Conservation (phyloP, 2,329 filamentous ascomycete genomes). For the Parafenestella ontariensis region DNA sequence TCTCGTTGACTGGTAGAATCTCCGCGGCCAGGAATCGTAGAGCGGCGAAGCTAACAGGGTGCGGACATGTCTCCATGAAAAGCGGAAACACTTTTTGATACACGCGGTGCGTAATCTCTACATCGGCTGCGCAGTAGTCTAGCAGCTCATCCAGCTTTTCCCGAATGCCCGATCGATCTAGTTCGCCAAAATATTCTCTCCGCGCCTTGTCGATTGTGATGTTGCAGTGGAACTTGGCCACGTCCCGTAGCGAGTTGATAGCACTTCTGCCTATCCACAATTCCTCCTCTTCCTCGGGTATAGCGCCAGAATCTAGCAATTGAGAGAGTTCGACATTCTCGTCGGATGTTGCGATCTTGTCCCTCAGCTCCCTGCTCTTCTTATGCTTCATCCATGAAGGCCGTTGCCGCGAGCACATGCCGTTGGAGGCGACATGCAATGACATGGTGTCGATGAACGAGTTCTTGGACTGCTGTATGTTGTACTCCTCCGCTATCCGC, state of each 20-base stretch:
- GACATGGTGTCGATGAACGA: conserved; percentile 98
- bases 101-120: conserved; percentile 90
- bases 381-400: conserved; percentile 98
- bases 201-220: conserved; percentile 89
- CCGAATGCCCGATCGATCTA: conserved; percentile 74
- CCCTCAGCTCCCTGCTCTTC: conserved; percentile 84
- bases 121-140: conserved; percentile 94
- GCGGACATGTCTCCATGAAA: conserved; percentile 88
- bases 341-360: conserved; percentile 76
- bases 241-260: conserved; percentile 91
- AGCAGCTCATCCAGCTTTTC: conserved; percentile 80
- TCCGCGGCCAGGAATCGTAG: conserved; percentile 91
- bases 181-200: conserved; percentile 84
- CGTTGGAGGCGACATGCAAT: conserved; percentile 94
- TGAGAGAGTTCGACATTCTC: conserved; percentile 74
- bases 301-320: conserved; percentile 70
- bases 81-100: conserved; percentile 92
- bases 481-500: conserved; percentile 87
- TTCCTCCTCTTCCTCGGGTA: conserved; percentile 87
- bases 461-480: conserved; percentile 80
- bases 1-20: conserved; percentile 86
- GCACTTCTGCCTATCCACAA: conserved; percentile 95
- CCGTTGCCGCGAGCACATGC: conserved; percentile 96
- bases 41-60: conserved; percentile 96
- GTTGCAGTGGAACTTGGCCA: conserved; percentile 94